Evolutionary conservation across 2,329 filamentous ascomycete genomes (phyloP).

Genomic region (Pseudogymnoascus sp.): DNA sequence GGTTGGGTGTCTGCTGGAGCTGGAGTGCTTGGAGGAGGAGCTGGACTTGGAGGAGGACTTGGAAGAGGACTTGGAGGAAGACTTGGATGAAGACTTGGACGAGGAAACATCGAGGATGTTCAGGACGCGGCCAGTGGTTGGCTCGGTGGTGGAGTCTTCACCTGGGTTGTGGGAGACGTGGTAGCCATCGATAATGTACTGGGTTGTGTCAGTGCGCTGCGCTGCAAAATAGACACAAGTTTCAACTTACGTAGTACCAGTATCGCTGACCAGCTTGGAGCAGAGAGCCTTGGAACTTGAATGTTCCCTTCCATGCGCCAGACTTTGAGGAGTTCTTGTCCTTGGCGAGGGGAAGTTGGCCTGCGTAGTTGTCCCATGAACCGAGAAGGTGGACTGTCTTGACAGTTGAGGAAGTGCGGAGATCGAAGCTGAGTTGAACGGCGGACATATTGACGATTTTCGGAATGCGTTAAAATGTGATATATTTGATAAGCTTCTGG

Average conservation of each 20-base stretch:
- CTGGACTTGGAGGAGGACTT: conserved; percentile 33
- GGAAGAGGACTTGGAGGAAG: conserved; percentile 35
- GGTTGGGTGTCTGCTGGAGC: conserved; percentile 40
- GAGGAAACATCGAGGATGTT: conserved; percentile 90
- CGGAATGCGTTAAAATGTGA: conserved; percentile 23
- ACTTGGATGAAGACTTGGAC: conserved; percentile 41
- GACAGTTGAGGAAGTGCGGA: conserved; percentile 91
- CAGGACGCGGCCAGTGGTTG: conserved; percentile 90
- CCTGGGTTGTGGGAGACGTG: conserved; percentile 95
- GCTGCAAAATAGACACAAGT: neutral
- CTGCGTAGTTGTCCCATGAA: conserved; percentile 95
- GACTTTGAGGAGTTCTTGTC: conserved; percentile 75
- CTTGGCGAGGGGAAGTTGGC: conserved; percentile 89
- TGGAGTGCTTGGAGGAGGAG: conserved; percentile 33
- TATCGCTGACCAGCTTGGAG: conserved; percentile 86
- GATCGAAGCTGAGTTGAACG: conserved; percentile 89
- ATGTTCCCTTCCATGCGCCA: conserved; percentile 90
- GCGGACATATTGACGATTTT: conserved; percentile 59
- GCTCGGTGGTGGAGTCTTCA: conserved; percentile 81
- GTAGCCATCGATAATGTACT: conserved; percentile 98
- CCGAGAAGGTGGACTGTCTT: conserved; percentile 96
- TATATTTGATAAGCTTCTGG: conserved; percentile 28
- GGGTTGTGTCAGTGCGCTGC: neutral
- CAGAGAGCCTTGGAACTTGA: conserved; percentile 84
- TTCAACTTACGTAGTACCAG: conserved; percentile 78